Base-by-base conservation (phyloP, 78 protist genomes). In the Mastigamoeba balamuthi region DNA sequence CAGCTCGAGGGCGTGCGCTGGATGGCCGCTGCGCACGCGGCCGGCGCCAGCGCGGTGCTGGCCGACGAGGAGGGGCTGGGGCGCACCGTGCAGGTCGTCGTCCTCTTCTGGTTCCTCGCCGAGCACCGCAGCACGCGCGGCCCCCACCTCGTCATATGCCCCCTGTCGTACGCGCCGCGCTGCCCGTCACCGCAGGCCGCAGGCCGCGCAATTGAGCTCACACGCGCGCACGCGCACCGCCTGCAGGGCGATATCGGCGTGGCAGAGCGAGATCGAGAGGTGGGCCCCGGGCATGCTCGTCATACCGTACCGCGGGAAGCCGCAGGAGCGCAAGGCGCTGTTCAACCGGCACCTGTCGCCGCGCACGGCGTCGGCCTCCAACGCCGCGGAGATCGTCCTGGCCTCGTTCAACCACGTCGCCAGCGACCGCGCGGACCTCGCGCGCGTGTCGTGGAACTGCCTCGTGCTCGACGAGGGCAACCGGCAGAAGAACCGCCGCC, bases 1-100 rank as follows among this genome's bases (percentile, higher is more conserved):
- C 99, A 96, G 69, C 40, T 91, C 40, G 88, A 86, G 30, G 99
- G 97, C 40, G 83, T 96, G 44, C 83, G 92, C 71, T 96, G 98
- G 98, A 29, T 96, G 66, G 69, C 86, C 35, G 29, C 66, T 10
- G 82, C 91, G 74, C 68, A 88, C 70, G 72, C 77, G 37, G 73
- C 84, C 40, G 90, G 90, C 58, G 65, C 94, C 80, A 94, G 88
- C 70, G 98, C 95, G 23, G 92, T 94, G 27, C 81, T 94, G 4
- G 94, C 94, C 1, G 94, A 89, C 63, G 94, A 89, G 63, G 82
- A 85, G 94, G 86, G 88, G 71, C 78, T 83, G 40, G 99, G 99
- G 42, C 95, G 95, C 76, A 95, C 99, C 1, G 69, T 97, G 42
- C 98, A 93, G 73, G 83, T 92, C n/a, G 87, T 89, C 67, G 79